Evolutionary conservation across 768 basidiomycete genomes (phyloP).

Genomic region (Boletales sp.): DNA sequence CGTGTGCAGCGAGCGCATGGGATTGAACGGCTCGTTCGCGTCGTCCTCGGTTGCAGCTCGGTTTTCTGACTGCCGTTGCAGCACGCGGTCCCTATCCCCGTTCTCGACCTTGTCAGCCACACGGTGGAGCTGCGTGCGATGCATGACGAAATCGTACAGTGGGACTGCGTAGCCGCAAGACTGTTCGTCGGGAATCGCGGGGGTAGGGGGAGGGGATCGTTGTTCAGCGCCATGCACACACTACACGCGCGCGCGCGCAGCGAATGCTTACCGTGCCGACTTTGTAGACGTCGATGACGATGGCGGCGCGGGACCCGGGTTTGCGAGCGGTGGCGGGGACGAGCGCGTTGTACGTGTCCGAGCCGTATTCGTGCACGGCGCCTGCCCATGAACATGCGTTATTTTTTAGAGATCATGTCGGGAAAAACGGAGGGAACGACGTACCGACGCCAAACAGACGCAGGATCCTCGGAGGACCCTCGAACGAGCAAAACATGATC

Average conservation of each 20-base stretch:
- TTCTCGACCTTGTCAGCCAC: slow-evolving; percentile 39
- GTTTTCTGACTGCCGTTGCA: not conserved
- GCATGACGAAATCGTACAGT: slow-evolving; percentile 53
- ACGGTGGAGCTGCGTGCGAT: slow-evolving; percentile 50
- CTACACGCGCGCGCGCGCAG: not conserved
- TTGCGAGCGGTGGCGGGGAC: slow-evolving; percentile 46
- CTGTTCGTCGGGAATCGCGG: too few species aligned
- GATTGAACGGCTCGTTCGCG: not conserved
- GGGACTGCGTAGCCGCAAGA: slow-evolving; percentile 69
- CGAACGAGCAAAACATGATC: slow-evolving; percentile 58
- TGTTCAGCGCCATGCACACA: not conserved
- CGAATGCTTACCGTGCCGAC: slow-evolving; percentile 45
- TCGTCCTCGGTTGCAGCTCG: not conserved
- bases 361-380: slow-evolving; percentile 59
- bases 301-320: slow-evolving; percentile 57
- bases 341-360: slow-evolving; percentile 53
- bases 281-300: slow-evolving; percentile 59
- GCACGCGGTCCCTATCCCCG: slow-evolving; percentile 31
- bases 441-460: slow-evolving; percentile 57
- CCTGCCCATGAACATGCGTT: too few species aligned
- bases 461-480: slow-evolving; percentile 56
- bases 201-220: too few species aligned
- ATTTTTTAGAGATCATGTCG: too few species aligned
- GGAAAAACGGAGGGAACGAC: slow-evolving; percentile 3
- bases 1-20: slow-evolving; percentile 40